Evolutionary conservation across 75 land plant genomes (phyloP).

Genomic region (Cupressus sempervirens): DNA sequence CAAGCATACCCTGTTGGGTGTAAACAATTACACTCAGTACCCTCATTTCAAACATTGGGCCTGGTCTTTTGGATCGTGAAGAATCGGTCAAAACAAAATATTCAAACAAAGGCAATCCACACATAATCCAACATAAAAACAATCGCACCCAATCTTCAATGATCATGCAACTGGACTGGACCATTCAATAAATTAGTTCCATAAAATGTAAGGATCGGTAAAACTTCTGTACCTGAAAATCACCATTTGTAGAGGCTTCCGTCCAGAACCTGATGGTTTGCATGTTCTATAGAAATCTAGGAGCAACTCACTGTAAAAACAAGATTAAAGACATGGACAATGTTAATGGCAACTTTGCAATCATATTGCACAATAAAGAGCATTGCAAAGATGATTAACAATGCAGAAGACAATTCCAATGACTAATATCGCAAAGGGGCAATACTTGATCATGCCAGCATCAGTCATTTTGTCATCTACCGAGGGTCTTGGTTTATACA

Average conservation of each 20-base stretch:
- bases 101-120: not conserved
- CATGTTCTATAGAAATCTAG: constrained; percentile 50
- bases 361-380: not conserved
- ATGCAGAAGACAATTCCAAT: too few relatives aligned
- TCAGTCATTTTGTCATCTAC: not conserved
- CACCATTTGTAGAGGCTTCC: constrained; percentile 67
- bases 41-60: too few relatives aligned
- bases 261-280: constrained; percentile 8
- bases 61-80: too few relatives aligned
- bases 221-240: constrained; percentile 62
- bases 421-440: not conserved
- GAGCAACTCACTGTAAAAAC: constrained; percentile 54
- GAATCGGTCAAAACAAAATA: too few relatives aligned
- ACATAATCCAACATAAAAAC: not conserved
- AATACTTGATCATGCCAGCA: not conserved
- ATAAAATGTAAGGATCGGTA: not conserved
- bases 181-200: too few relatives aligned
- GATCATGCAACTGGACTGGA: not conserved
- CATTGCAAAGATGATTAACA: not conserved
- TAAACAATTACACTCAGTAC: too few relatives aligned
- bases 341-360: not conserved
- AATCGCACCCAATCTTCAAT: not conserved
- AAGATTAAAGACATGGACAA: not conserved
- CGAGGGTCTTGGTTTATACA: constrained; percentile 32
- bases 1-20: too few relatives aligned